Evolutionary conservation across 345 rosid species (phyloP).

Genomic region (Eucalyptus pauciflora): DNA sequence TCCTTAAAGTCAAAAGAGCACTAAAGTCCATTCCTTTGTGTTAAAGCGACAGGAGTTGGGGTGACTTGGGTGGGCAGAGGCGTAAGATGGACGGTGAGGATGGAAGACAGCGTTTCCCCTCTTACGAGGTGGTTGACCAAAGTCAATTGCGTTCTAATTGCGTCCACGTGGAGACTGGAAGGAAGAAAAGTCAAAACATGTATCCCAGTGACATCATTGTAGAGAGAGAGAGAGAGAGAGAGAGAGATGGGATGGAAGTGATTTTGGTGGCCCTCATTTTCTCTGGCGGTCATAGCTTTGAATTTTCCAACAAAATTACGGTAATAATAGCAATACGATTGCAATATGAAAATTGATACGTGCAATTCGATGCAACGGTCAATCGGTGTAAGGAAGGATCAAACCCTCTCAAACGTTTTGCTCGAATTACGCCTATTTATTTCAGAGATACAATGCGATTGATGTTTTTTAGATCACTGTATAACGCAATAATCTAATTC

Average conservation of each 20-base stretch:
- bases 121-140: background rate
- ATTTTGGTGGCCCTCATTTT: no score
- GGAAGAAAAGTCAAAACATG: background rate
- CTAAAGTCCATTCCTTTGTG: background rate
- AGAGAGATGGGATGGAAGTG: no score
- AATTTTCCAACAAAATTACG: no score
- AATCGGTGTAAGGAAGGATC: background rate
- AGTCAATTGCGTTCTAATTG: background rate
- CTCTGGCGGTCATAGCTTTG: no score
- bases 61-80: background rate
- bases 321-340: no score
- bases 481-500: no score
- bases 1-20: background rate
- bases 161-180: background rate
- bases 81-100: background rate
- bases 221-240: no score
- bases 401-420: background rate
- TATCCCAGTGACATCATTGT: background rate
- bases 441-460: background rate
- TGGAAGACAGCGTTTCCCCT: background rate
- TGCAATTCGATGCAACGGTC: background rate
- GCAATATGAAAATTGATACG: no score
- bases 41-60: background rate
- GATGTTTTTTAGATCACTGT: no score
- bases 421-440: background rate